Evolutionary conservation across 2,329 filamentous ascomycete species (phyloP).

Genomic region (Stagonosporopsis chrysanthemi): DNA sequence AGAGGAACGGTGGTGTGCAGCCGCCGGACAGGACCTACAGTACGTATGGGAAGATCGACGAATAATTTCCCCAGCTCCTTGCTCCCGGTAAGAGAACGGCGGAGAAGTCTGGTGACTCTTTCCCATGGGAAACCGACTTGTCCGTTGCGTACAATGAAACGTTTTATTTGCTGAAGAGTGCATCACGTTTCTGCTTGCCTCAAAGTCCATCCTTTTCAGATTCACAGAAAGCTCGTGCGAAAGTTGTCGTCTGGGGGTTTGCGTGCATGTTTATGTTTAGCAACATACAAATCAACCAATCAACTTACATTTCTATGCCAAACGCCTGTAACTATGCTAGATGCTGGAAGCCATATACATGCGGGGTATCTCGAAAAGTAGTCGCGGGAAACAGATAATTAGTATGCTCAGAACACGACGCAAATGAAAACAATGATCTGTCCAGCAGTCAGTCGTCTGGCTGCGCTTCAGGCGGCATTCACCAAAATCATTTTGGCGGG

Average conservation of each 20-base stretch:
- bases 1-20: slow-evolving; percentile 5
- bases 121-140: background rate
- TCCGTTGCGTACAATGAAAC: background rate
- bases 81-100: background rate
- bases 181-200: background rate
- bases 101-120: background rate
- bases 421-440: background rate
- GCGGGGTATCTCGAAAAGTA: slow-evolving; percentile 14
- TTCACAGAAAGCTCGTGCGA: background rate
- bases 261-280: background rate
- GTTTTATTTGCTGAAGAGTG: background rate
- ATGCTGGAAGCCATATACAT: background rate
- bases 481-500: background rate
- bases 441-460: background rate
- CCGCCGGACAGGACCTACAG: slow-evolving; percentile 5
- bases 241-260: background rate
- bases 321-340: slow-evolving; percentile 6
- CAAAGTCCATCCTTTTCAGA: background rate
- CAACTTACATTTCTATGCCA: background rate
- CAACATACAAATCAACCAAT: background rate
- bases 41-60: slow-evolving; percentile 15
- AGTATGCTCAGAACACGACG: background rate
- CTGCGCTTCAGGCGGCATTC: background rate
- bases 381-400: background rate
- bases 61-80: background rate